Conservation (phyloP, 176 grass and related monocot species). For the Zoysia pacifica region DNA sequence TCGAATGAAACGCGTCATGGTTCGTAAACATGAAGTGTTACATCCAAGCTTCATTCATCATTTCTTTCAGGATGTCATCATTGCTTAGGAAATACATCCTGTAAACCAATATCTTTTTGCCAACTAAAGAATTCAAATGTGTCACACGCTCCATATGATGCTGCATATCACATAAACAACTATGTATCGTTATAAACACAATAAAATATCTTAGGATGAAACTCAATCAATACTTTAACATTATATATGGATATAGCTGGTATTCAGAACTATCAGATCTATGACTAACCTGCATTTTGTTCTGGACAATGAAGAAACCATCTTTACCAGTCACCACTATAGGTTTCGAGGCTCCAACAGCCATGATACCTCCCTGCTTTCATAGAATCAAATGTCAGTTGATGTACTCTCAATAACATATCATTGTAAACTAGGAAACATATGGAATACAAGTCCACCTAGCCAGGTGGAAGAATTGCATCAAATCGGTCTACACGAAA, state of each 20-base stretch:
- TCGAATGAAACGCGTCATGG: too few species aligned
- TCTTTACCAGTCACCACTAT: constrained; percentile 68
- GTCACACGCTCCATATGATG: background rate
- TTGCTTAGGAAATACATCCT: too few species aligned
- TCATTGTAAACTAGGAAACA: background rate
- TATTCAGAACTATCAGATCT: background rate
- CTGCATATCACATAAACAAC: background rate
- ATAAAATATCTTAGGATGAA: background rate
- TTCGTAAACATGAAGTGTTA: too few species aligned
- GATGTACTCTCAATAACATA: background rate
- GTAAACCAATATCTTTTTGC: constrained; percentile 1
- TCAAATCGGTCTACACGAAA: too few species aligned
- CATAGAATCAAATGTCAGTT: constrained; percentile 29
- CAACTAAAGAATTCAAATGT: background rate
- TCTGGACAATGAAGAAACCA: constrained; percentile 90
- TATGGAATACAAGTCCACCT: constrained; percentile 52
- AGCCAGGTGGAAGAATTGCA: background rate
- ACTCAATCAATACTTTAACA: background rate
- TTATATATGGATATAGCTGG: background rate
- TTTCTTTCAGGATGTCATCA: too few species aligned
- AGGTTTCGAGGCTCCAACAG: constrained; percentile 92
- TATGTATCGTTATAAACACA: background rate
- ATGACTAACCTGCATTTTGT: constrained; percentile 84
- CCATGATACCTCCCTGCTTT: constrained; percentile 89
- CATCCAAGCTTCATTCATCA: too few species aligned